phyloP scores from a whole-genome alignment of 1,284 basidiomycete species.

The Apiotrichum mycotoxinovorans region DNA sequence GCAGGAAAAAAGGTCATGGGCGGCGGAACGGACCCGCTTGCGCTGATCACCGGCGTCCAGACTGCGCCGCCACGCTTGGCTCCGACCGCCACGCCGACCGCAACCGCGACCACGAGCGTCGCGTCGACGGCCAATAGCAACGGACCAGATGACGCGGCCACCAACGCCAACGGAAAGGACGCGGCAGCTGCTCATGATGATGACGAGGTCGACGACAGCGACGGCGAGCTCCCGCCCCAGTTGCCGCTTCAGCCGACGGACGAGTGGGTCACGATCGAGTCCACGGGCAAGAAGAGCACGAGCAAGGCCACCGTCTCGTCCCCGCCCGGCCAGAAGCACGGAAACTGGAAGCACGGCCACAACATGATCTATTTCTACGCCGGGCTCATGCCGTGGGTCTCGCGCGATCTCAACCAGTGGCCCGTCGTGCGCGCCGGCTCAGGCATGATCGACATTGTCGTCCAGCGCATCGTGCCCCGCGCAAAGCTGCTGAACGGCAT shows the following conservation, averaged over 20 bases:
- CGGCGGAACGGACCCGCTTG: slow-evolving; percentile 13
- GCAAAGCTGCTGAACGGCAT: slow-evolving; percentile 60
- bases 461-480: slow-evolving; percentile 65
- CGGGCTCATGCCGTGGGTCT: slow-evolving; percentile 54
- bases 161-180: neutral
- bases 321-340: slow-evolving; percentile 5
- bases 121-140: neutral
- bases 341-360: slow-evolving; percentile 64
- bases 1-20: slow-evolving; percentile 20
- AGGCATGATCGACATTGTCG: slow-evolving; percentile 72
- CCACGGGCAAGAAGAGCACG: slow-evolving; percentile 9
- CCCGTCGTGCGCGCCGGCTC: slow-evolving; percentile 74
- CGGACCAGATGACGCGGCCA: neutral
- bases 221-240: slow-evolving; percentile 26
- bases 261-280: slow-evolving; percentile 42
- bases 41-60: slow-evolving; percentile 13
- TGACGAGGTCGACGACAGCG: slow-evolving; percentile 9
- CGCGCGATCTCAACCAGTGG: slow-evolving; percentile 78
- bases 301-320: neutral
- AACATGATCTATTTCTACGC: slow-evolving; percentile 67
- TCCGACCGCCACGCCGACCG: too few relatives aligned
- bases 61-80: neutral
- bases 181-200: neutral
- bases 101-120: too few relatives aligned
- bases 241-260: slow-evolving; percentile 37